Conservation (phyloP, 768 basidiomycete genomes). For the Phaeolepiota aurea region DNA sequence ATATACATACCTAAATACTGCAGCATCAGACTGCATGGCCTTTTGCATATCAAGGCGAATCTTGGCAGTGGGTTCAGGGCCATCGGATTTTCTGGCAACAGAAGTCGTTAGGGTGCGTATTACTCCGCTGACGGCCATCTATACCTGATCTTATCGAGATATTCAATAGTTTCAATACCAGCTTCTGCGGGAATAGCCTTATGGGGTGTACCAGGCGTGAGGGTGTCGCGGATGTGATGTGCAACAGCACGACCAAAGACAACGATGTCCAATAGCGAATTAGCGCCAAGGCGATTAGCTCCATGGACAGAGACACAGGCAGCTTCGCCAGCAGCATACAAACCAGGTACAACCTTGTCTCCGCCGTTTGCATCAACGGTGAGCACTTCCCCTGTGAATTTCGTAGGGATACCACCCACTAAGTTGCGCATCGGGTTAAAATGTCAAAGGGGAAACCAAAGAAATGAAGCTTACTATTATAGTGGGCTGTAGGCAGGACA, state of each 20-base stretch:
- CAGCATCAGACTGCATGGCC: slow-evolving; percentile 96
- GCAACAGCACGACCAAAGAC: slow-evolving; percentile 99
- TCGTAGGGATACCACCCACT: slow-evolving; percentile 99
- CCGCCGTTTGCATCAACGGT: slow-evolving; percentile 84
- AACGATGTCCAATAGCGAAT: slow-evolving; percentile 97
- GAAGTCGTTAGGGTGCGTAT: slow-evolving; percentile 1
- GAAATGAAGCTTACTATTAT: slow-evolving; percentile 70
- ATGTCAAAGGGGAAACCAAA: slow-evolving; percentile 7
- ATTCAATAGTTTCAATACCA: slow-evolving; percentile 76
- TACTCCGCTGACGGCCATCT: slow-evolving; percentile 3
- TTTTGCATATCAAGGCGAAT: slow-evolving; percentile 97
- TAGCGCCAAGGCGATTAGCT: slow-evolving; percentile 98
- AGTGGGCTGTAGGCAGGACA: slow-evolving; percentile 96
- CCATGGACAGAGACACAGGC: slow-evolving; percentile 99
- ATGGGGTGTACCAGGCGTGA: slow-evolving; percentile 86
- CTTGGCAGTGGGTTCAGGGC: slow-evolving; percentile 79
- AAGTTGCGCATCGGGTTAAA: too few relatives aligned
- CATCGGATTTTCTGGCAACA: slow-evolving; percentile 55
- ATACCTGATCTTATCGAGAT: slow-evolving; percentile 79
- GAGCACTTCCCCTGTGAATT: slow-evolving; percentile 95
- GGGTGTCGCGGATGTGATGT: slow-evolving; percentile 90
- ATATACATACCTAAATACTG: slow-evolving; percentile 77
- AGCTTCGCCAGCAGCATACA: slow-evolving; percentile 98
- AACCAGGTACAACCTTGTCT: slow-evolving; percentile 89
- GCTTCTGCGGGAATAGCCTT: slow-evolving; percentile 81